Percentiles rank a stretch among this genome's conserved stretches.
These are phyloP conservation scores for Salix koriyanagi DNA, from an alignment of 345 rosid genomes.

Conservation along the genomic window DNA sequence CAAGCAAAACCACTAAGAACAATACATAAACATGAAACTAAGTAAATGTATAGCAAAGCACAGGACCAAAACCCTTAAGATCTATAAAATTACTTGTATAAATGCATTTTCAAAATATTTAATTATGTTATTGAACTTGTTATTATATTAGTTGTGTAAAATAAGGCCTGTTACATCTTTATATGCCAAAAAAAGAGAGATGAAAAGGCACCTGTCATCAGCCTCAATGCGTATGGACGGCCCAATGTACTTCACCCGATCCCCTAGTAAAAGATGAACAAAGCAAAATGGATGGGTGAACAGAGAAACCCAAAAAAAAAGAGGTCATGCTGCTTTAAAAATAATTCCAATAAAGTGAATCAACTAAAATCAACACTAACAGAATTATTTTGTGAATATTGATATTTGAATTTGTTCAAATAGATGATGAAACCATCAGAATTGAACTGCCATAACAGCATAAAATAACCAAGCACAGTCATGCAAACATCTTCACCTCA, in stretches of 20 bases:
- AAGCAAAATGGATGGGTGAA: not conserved
- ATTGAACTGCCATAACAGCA: not conserved
- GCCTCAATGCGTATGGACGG: conserved; percentile 45
- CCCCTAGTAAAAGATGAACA: conserved; percentile 46
- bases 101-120: not conserved
- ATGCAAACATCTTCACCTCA: not conserved
- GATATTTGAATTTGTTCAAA: not conserved
- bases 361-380: not conserved
- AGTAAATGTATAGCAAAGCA: too few relatives aligned
- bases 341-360: not conserved
- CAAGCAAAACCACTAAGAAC: too few relatives aligned
- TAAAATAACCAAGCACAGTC: not conserved
- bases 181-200: not conserved
- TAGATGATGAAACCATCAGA: not conserved
- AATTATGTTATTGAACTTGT: not conserved
- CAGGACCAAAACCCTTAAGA: not conserved
- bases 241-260: conserved; percentile 84
- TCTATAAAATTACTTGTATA: not conserved
- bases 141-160: not conserved
- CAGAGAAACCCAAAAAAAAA: not conserved
- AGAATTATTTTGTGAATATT: not conserved
- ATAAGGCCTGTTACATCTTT: not conserved
- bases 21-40: too few relatives aligned
- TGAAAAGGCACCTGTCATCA: conserved; percentile 53
- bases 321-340: not conserved